Conservation (phyloP, 2,329 filamentous ascomycete species). For the Alternaria infectoria region DNA sequence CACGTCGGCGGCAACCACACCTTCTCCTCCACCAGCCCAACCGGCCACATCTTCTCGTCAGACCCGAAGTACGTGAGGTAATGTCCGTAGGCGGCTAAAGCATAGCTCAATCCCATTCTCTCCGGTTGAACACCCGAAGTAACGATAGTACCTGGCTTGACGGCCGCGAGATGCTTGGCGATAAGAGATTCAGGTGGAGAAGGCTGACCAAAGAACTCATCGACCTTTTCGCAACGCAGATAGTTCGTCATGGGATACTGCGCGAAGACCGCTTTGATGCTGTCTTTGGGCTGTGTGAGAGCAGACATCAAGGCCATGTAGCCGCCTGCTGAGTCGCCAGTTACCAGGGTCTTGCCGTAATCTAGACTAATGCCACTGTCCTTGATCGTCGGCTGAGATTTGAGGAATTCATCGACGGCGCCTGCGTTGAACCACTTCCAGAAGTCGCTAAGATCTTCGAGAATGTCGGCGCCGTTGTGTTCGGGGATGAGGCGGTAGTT, state of each 20-base stretch:
- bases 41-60: slow-evolving; percentile 32
- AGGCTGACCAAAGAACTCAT: slow-evolving; percentile 2
- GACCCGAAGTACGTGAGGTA: slow-evolving; percentile 38
- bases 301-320: slow-evolving; percentile 46
- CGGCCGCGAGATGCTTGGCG: slow-evolving; percentile 26
- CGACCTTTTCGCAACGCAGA: slow-evolving; percentile 3
- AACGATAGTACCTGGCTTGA: slow-evolving; percentile 26
- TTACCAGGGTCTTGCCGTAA: slow-evolving; percentile 33
- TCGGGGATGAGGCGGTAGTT: slow-evolving; percentile 62
- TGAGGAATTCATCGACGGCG: slow-evolving; percentile 14
- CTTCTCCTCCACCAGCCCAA: slow-evolving; percentile 32
- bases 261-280: slow-evolving; percentile 30
- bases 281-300: slow-evolving; percentile 23
- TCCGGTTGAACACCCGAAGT: slow-evolving; percentile 26
- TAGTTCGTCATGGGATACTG: slow-evolving; percentile 41
- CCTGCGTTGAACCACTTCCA: slow-evolving; percentile 53
- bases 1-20: slow-evolving; percentile 35
- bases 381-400: slow-evolving; percentile 3
- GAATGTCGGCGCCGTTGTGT: slow-evolving; percentile 53
- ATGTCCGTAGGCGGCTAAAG: slow-evolving; percentile 25
- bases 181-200: slow-evolving; percentile 20
- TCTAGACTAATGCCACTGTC: slow-evolving; percentile 26
- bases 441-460: slow-evolving; percentile 57
- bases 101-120: slow-evolving; percentile 22
- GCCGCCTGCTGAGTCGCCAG: slow-evolving; percentile 50